These are phyloP conservation scores for Xylaria sp. DNA, from an alignment of 2,329 filamentous ascomycete species.

Conservation along the genomic window DNA sequence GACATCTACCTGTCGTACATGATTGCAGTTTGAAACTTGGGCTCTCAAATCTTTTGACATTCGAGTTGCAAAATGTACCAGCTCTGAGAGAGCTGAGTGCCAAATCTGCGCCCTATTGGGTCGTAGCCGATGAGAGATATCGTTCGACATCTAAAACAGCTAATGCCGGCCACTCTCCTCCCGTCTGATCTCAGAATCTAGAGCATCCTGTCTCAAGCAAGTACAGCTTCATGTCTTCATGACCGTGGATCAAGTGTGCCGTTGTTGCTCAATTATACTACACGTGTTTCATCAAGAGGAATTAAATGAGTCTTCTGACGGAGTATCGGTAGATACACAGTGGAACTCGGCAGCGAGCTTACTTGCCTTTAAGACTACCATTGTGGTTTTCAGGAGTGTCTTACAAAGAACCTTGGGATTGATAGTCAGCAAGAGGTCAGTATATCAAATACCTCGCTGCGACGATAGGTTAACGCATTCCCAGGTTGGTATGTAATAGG, in stretches of 20 bases:
- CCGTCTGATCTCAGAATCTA: background rate
- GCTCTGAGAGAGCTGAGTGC: background rate
- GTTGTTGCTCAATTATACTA: background rate
- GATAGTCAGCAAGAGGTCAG: background rate
- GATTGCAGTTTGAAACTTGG: constrained; percentile 4
- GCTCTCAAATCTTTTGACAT: background rate
- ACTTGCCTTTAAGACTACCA: constrained; percentile 1
- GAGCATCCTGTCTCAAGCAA: constrained; percentile 2
- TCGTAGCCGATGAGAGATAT: background rate
- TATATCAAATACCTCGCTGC: constrained; percentile 6
- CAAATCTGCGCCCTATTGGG: background rate
- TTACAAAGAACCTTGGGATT: background rate
- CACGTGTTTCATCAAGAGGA: background rate
- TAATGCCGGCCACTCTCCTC: background rate
- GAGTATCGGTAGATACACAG: background rate
- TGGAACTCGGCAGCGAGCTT: background rate
- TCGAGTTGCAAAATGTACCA: background rate
- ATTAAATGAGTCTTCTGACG: background rate
- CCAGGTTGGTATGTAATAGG: background rate
- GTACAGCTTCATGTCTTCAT: background rate
- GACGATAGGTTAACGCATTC: background rate
- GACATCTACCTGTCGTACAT: constrained; percentile 7
- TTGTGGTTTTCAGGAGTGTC: background rate
- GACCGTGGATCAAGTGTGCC: background rate
- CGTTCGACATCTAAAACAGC: constrained; percentile 6